Evolutionary conservation across 306 rosid species (phyloP), one percentile per base, ranked within the genome.

Genomic region (Argentina anserina): DNA sequence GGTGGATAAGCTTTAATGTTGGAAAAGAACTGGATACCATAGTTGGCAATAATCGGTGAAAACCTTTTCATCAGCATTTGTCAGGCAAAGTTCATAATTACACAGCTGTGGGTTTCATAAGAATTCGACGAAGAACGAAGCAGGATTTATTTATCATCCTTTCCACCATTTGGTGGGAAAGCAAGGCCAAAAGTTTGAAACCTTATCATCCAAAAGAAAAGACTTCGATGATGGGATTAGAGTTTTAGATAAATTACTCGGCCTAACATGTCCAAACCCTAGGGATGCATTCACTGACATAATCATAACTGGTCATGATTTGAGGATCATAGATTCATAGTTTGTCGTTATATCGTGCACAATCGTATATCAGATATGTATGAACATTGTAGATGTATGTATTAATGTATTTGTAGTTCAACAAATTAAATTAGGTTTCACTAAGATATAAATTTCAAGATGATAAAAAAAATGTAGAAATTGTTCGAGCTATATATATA

Each of bases 211-310:
- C 75, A 42, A 75, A 83, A 76, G 50, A 86, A 85, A 79, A 82
- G 65, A 65, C 73, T 29, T 81, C 81, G 87, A 87, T 86, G 83
- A 90, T 86, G 85, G 84, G 85, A 4, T 56, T 26, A 11, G 63
- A 1, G 63, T 56, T 56, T 62, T 60, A 58, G 78, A 78, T 82
- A 68, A 79, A 69, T 84, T 82, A 83, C 80, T 78, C 69, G 86
- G 81, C 84, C 83, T 86, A 75, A 81, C 89, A 82, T 84, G 84
- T 78, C 80, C 82, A 76, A 59, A 49, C 52, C 33, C 75, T 62
- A 9, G 73, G 55, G 76, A 68, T 81, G 80, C 78, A 81, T 45
- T 55, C 79, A 78, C 71, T 72, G 78, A 83, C 78, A 80, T 52
- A 73, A 81, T 82, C 7, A 78, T 83, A 67, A 52, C 65, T 9